Evolutionary conservation across 805 yeast genomes (phyloP).

Genomic region (Cephaloascus fragrans): DNA sequence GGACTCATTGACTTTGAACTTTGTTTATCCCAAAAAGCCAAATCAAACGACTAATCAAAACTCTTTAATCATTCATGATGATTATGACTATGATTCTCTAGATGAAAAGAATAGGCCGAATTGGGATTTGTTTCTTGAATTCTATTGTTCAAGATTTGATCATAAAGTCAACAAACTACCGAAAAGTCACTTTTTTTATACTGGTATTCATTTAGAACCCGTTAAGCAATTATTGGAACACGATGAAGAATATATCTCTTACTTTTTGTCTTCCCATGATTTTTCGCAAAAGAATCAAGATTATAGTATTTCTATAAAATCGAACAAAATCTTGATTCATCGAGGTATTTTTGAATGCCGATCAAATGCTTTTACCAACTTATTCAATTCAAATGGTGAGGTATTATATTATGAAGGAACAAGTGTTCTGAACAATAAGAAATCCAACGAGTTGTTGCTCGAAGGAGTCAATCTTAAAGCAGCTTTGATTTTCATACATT

Average conservation of each 20-base stretch:
- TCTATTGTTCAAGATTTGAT: neutral
- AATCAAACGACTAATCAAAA: neutral
- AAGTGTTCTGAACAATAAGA: too few species aligned
- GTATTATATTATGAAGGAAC: too few species aligned
- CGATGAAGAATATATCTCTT: slow-evolving; percentile 18
- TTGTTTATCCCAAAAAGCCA: neutral
- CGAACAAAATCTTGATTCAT: neutral
- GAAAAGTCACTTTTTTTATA: neutral
- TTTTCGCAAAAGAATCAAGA: neutral
- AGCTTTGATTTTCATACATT: slow-evolving; percentile 29
- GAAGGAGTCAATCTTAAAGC: slow-evolving; percentile 22
- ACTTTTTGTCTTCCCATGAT: slow-evolving; percentile 15
- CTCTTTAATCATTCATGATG: neutral
- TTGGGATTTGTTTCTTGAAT: neutral
- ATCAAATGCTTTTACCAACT: neutral
- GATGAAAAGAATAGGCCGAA: neutral
- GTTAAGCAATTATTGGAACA: slow-evolving; percentile 24
- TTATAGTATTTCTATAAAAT: too few species aligned
- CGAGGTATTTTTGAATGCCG: neutral
- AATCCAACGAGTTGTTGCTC: slow-evolving; percentile 8
- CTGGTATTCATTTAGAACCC: slow-evolving; percentile 1
- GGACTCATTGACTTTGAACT: neutral
- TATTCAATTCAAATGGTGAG: neutral
- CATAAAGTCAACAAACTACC: neutral
- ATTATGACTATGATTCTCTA: too few species aligned